These are phyloP conservation scores for Allium sativum DNA, from an alignment of 106 monocot species.

Conservation along the genomic window DNA sequence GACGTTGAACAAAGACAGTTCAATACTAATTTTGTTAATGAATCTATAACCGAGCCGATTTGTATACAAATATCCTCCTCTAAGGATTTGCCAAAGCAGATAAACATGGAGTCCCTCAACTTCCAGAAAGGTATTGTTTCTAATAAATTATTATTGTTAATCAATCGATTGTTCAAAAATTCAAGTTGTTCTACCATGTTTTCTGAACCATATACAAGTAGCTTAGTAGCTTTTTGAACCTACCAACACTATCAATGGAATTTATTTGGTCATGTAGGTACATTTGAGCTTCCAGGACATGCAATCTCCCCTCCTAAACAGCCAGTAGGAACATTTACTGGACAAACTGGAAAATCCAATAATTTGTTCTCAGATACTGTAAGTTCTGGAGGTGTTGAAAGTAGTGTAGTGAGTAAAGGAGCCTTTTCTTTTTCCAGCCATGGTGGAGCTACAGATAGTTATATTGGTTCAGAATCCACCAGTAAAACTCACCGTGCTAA, in stretches of 20 bases:
- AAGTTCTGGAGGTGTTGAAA: constrained; percentile 7
- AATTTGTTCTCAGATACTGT: constrained; percentile 7
- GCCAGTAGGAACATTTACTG: background rate
- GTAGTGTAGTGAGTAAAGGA: constrained; percentile 6
- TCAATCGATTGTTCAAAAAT: too few relatives aligned
- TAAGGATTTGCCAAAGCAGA: constrained; percentile 7
- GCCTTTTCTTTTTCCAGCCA: background rate
- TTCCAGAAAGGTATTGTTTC: constrained; percentile 12
- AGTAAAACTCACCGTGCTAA: background rate
- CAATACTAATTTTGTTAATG: constrained; percentile 4
- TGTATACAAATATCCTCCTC: constrained; percentile 2
- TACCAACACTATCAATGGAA: background rate
- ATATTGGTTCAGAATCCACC: constrained; percentile 5
- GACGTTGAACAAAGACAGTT: constrained; percentile 8
- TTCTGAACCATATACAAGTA: background rate
- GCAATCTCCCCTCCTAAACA: constrained; percentile 2
- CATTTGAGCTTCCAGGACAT: background rate
- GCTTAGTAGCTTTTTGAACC: constrained; percentile 1
- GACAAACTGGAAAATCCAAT: constrained; percentile 1
- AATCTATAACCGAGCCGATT: constrained; percentile 7
- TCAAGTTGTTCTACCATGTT: background rate
- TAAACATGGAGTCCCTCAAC: background rate
- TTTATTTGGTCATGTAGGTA: constrained; percentile 1
- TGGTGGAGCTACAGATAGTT: constrained; percentile 10
- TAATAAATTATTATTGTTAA: too few relatives aligned